Evolutionary conservation across 108 stramenopile genomes (phyloP).

Genomic region (Schizochytrium sp.): DNA sequence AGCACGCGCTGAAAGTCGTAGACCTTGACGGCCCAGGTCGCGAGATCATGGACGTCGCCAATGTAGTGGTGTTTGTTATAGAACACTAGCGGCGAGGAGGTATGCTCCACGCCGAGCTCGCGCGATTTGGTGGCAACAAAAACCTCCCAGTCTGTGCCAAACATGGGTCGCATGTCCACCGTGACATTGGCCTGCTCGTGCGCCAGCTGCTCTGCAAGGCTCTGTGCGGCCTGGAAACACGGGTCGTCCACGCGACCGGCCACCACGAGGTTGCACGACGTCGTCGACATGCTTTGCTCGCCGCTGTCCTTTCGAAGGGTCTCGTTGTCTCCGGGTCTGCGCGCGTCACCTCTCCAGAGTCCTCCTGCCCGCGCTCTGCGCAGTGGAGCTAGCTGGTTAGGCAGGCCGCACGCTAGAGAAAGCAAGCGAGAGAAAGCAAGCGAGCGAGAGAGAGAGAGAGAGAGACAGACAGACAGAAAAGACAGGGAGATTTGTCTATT

Average conservation of each 20-base stretch:
- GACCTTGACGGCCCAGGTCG: neutral
- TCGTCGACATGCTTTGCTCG: neutral
- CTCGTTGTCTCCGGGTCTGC: neutral
- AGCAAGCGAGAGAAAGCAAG: too few relatives aligned
- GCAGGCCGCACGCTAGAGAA: too few relatives aligned
- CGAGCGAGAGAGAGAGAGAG: too few relatives aligned
- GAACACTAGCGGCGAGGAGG: neutral
- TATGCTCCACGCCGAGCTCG: neutral
- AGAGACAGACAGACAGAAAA: too few relatives aligned
- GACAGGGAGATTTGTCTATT: too few relatives aligned
- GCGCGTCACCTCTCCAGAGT: neutral
- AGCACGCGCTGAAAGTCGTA: neutral
- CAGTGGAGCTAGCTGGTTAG: too few relatives aligned
- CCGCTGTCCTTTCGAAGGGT: neutral
- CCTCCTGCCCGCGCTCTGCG: neutral
- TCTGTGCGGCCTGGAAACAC: neutral
- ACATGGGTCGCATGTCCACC: neutral
- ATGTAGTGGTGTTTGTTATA: conserved; percentile 9
- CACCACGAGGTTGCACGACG: neutral
- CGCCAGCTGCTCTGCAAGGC: neutral
- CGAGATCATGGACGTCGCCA: neutral
- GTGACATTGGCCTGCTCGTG: neutral
- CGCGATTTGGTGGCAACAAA: neutral
- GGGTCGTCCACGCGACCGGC: conserved; percentile 1
- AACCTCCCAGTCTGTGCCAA: neutral